Conservation (phyloP, 352 stramenopile species). For the Globisporangium nodosum region DNA sequence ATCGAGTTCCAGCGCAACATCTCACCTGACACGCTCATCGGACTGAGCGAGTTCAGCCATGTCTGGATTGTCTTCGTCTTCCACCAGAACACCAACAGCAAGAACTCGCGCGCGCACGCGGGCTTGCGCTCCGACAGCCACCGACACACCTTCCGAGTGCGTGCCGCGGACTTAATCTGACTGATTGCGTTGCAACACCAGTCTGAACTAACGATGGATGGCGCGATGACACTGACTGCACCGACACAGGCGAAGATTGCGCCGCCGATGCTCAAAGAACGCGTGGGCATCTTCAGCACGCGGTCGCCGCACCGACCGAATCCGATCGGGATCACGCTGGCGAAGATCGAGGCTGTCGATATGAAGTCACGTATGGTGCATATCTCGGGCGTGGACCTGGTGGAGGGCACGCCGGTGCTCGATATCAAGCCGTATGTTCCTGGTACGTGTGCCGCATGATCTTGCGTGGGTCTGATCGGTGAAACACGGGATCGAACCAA, state of each 20-base stretch:
- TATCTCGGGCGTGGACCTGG: conserved; percentile 88
- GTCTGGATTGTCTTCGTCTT: conserved; percentile 90
- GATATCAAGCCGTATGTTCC: conserved; percentile 98
- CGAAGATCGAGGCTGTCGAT: conserved; percentile 84
- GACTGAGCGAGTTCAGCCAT: conserved; percentile 75
- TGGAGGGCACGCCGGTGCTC: conserved; percentile 95
- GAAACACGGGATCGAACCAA: neutral
- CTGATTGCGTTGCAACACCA: neutral
- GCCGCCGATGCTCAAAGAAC: conserved; percentile 61
- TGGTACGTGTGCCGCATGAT: conserved; percentile 20
- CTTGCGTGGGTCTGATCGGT: neutral
- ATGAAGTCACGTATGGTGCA: conserved; percentile 48
- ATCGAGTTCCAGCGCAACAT: conserved; percentile 81
- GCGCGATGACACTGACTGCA: conserved; percentile 1
- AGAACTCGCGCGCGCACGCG: conserved; percentile 58
- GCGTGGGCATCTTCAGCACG: conserved; percentile 94
- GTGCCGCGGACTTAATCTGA: conserved; percentile 5
- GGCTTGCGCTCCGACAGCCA: conserved; percentile 67
- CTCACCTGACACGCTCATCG: conserved; percentile 67
- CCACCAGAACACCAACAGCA: conserved; percentile 87
- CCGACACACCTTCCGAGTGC: conserved; percentile 57
- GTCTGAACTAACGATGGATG: neutral
- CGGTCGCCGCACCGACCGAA: conserved; percentile 96
- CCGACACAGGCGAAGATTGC: conserved; percentile 60
- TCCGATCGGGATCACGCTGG: conserved; percentile 90